Conservation (phyloP, 345 rosid genomes). For the Corchorus olitorius region DNA sequence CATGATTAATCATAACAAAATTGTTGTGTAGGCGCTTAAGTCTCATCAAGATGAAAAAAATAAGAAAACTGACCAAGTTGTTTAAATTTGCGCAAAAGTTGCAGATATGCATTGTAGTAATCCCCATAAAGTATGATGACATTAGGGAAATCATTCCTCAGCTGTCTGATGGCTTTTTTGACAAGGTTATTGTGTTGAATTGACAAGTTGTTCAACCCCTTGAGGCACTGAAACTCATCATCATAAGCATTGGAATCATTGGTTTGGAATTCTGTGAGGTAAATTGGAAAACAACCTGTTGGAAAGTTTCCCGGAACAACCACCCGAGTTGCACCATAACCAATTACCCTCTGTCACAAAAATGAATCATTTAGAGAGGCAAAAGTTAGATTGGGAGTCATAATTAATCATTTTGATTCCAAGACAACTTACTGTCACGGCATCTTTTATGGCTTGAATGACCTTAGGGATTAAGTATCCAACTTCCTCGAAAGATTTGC, state of each 20-base stretch:
- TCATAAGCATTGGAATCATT: neutral
- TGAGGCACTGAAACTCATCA: neutral
- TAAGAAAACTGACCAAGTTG: conserved; percentile 3
- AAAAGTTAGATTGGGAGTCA: neutral
- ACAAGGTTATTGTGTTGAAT: neutral
- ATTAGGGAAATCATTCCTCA: neutral
- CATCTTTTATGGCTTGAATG: conserved; percentile 17
- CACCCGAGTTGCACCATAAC: conserved; percentile 5
- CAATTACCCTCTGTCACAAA: neutral
- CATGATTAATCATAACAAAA: neutral
- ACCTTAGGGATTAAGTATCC: neutral
- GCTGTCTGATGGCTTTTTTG: neutral
- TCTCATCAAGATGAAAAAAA: neutral
- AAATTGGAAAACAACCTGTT: neutral
- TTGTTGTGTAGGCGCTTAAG: neutral
- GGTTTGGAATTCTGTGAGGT: neutral
- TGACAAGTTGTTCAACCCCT: neutral
- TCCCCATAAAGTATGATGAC: conserved; percentile 2
- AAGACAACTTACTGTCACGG: conserved; percentile 4
- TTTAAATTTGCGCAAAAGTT: neutral
- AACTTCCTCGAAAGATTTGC: neutral
- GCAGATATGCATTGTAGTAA: neutral
- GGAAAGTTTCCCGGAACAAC: conserved; percentile 1
- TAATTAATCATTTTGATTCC: neutral
- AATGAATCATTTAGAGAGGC: neutral